These are phyloP conservation scores for Aspergillus quadricinctus DNA, from an alignment of 2,329 filamentous ascomycete genomes.

Conservation along the genomic window DNA sequence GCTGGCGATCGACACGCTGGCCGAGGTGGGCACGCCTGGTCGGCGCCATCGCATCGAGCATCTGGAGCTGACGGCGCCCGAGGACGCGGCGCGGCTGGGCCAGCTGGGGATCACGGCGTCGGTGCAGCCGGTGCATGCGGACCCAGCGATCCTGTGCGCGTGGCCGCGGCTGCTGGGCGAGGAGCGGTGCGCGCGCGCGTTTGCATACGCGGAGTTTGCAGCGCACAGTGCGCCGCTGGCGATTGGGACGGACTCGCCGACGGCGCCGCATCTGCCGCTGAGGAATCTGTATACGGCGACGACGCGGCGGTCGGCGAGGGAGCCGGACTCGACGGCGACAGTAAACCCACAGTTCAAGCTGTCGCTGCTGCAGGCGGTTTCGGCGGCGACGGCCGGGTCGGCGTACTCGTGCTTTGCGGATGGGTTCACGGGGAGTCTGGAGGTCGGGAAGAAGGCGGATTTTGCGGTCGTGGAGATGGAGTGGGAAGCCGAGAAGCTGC, in stretches of 20 bases:
- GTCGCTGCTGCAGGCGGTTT: constrained; percentile 38
- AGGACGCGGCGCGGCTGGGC: constrained; percentile 43
- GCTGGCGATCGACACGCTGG: constrained; percentile 41
- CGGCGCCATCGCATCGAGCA: constrained; percentile 50
- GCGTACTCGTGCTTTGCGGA: constrained; percentile 46
- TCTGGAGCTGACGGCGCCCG: constrained; percentile 45
- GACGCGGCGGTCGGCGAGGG: constrained; percentile 42
- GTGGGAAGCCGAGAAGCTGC: constrained; percentile 34
- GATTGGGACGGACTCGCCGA: constrained; percentile 48
- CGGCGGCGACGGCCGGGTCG: constrained; percentile 42
- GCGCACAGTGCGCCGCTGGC: constrained; percentile 41
- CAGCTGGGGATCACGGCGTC: constrained; percentile 41
- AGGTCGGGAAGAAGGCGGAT: constrained; percentile 40
- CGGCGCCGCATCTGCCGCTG: constrained; percentile 42
- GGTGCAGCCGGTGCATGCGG: constrained; percentile 36
- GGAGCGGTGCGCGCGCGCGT: constrained; percentile 43
- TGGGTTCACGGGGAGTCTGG: constrained; percentile 32
- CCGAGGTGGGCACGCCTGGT: constrained; percentile 21
- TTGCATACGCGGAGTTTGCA: constrained; percentile 47
- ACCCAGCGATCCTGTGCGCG: constrained; percentile 44
- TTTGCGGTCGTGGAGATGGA: constrained; percentile 42
- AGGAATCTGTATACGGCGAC: constrained; percentile 48
- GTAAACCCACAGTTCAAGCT: constrained; percentile 43
- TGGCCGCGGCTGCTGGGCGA: constrained; percentile 44
- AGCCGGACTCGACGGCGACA: constrained; percentile 30